Evolutionary conservation across 495 filamentous ascomycete genomes (phyloP).

Genomic region (Rusavskia elegans): DNA sequence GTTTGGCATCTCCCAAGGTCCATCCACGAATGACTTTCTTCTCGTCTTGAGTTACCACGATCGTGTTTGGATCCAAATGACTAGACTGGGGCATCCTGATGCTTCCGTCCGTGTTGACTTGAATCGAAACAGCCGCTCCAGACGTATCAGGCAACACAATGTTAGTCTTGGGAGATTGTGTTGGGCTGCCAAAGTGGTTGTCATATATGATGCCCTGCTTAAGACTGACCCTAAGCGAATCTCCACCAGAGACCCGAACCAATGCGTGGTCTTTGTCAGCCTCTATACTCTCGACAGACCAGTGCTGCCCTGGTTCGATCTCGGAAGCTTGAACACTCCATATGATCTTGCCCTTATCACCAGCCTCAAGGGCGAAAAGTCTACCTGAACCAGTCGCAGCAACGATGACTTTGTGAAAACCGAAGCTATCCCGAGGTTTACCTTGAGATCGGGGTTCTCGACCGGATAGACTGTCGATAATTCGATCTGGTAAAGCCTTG

Average conservation of each 20-base stretch:
- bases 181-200: slow-evolving; percentile 2
- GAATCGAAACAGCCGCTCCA: slow-evolving; percentile 6
- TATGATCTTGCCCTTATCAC: slow-evolving; percentile 54
- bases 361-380: slow-evolving; percentile 62
- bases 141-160: slow-evolving; percentile 5
- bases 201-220: slow-evolving; percentile 31
- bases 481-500: slow-evolving; percentile 42
- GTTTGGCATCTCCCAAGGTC: slow-evolving; percentile 27
- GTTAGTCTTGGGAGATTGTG: slow-evolving; percentile 5
- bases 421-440: slow-evolving; percentile 61
- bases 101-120: slow-evolving; percentile 9
- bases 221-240: slow-evolving; percentile 30
- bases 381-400: slow-evolving; percentile 69
- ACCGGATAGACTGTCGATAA: slow-evolving; percentile 54
- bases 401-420: slow-evolving; percentile 68
- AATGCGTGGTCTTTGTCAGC: slow-evolving; percentile 33
- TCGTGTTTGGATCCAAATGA: slow-evolving; percentile 4
- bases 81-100: slow-evolving; percentile 2
- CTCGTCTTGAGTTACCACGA: slow-evolving; percentile 44
- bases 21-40: slow-evolving; percentile 48
- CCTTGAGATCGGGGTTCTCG: slow-evolving; percentile 25
- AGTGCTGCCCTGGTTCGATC: slow-evolving; percentile 33
- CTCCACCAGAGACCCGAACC: slow-evolving; percentile 19
- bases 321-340: slow-evolving; percentile 53
- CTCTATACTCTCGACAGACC: slow-evolving; percentile 54